Base-by-base conservation (phyloP, 345 rosid species). In the Linum lewisii region DNA sequence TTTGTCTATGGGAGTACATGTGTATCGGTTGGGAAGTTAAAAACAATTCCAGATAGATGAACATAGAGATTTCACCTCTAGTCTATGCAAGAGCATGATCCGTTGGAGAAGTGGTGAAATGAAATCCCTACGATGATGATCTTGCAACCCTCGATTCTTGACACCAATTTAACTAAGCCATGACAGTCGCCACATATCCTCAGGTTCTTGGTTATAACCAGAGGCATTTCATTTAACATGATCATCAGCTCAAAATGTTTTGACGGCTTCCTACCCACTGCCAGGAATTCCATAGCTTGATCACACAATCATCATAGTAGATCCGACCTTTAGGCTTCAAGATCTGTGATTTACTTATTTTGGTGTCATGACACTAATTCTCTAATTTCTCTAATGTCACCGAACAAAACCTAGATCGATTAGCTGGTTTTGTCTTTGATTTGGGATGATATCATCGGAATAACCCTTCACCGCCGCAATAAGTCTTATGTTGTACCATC, bases 151-250 rank as follows among this genome's bases (percentile, higher is more conserved):
- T 87, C 95, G 21, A 79, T 60, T 69, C 69, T 61, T 8, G 95
- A 84, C 13, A 82, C 65, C 29, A 64, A 52, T 72, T 81, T 84
- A 5, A 81, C 85, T 23, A 61, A 56, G 47, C 64, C 63, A 57
- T 84, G 91, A 58, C 95, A 82, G 32, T 87, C 91, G 3, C 82
- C 88, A 52, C 91, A 84, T 53, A 82, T 82, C 57, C 85, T 73
- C 21, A 87, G 76, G 75, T 87, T 87, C 77, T 84, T 87, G 38
- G 75, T 87, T 45, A 87, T 71, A 49, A 79, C 73, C n/a, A 87
- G 59, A 18, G 79, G 73, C 72, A 61, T 51, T 22, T 5, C 34
- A 29, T 29, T 29, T 29, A 4, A 50, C 65, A n/a, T 62, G 61
- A 87, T 72, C 87, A 87, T 82, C 6, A 70, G 63, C 61, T 84